Base-by-base conservation (phyloP, 495 filamentous ascomycete species). In the Aspergillus leporis region DNA sequence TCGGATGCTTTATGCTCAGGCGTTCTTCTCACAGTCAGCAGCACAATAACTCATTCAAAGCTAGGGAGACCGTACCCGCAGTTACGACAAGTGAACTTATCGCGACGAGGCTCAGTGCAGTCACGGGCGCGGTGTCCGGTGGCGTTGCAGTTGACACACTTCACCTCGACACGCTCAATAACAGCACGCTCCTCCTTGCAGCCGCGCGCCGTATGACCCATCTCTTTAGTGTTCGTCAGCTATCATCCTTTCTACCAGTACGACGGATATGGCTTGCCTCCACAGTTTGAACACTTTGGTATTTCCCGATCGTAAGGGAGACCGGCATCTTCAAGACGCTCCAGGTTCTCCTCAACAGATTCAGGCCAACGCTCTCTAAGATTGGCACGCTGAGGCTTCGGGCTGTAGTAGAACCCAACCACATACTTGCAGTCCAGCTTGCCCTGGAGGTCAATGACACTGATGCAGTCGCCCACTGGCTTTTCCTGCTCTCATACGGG, bases 401-500 rank as follows among this genome's bases (percentile, higher is more conserved):
- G 64, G 38, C 75, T 78, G 65, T 84, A 87, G 60, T 84, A 87
- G 64, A 89, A 90, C 0, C 83, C 83, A 59, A 96, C 85, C 13
- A 83, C 78, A 66, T 89, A 97, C 64, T 88, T 88, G 67, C 87
- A 85, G 65, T 89, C 83, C 2, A 87, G 68, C 56, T 91, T 87
- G 21, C 94, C 94, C 61, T 96, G 88, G 9, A 96, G 80, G 59
- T 94, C 86, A 73, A 97, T 90, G 59, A 90, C 83, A 56, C 85
- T 93, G 61, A 89, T 81, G 5, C 86, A 87, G 16, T 78, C 65
- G 0, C 78, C 69, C 7, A 87, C 58, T 36, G 84, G 77, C 13
- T 81, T 76, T 58, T 87, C 81, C 83, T 90, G 31, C 43, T 47
- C 43, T 22, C 43, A 14, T 1, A 47, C 34, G 55, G 12, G 21